These are phyloP conservation scores for Pseudogymnoascus sp. DNA, from an alignment of 2,329 filamentous ascomycete genomes.

Conservation along the genomic window DNA sequence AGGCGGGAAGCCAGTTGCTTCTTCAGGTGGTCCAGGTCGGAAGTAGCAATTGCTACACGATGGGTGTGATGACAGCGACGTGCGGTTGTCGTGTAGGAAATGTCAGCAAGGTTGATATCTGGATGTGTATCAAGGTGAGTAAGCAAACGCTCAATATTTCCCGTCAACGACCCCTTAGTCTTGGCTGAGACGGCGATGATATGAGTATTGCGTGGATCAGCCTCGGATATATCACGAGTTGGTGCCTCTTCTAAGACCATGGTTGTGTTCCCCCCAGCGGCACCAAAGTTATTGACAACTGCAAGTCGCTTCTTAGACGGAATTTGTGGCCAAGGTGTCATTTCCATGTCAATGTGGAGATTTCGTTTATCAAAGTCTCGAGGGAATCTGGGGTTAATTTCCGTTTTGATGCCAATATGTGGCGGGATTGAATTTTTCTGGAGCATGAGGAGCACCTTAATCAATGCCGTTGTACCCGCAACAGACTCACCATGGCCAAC, in stretches of 20 bases:
- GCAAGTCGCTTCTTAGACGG: conserved; percentile 31
- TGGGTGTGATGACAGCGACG: conserved; percentile 50
- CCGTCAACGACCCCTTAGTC: conserved; percentile 13
- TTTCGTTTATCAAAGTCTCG: conserved; percentile 29
- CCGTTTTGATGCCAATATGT: conserved; percentile 23
- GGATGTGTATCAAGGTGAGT: conserved; percentile 16
- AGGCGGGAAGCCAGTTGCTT: conserved; percentile 13
- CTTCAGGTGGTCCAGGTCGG: conserved; percentile 23
- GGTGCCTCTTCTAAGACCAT: conserved; percentile 21
- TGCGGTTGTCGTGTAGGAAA: conserved; percentile 20
- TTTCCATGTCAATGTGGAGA: conserved; percentile 28
- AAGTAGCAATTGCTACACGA: conserved; percentile 40
- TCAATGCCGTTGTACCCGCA: conserved; percentile 22
- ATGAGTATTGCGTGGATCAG: conserved; percentile 33
- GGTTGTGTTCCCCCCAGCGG: conserved; percentile 20
- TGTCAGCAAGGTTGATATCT: conserved; percentile 12
- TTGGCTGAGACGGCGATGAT: conserved; percentile 41
- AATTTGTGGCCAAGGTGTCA: conserved; percentile 15
- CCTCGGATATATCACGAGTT: conserved; percentile 25
- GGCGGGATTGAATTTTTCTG: conserved; percentile 23
- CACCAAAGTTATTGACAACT: conserved; percentile 41
- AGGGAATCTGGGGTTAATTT: conserved; percentile 27
- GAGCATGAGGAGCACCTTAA: conserved; percentile 25
- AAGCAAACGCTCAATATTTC: conserved; percentile 15
- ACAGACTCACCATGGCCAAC: conserved; percentile 22